Evolutionary conservation across 495 filamentous ascomycete species (phyloP).

Genomic region (Zalerion maritima): DNA sequence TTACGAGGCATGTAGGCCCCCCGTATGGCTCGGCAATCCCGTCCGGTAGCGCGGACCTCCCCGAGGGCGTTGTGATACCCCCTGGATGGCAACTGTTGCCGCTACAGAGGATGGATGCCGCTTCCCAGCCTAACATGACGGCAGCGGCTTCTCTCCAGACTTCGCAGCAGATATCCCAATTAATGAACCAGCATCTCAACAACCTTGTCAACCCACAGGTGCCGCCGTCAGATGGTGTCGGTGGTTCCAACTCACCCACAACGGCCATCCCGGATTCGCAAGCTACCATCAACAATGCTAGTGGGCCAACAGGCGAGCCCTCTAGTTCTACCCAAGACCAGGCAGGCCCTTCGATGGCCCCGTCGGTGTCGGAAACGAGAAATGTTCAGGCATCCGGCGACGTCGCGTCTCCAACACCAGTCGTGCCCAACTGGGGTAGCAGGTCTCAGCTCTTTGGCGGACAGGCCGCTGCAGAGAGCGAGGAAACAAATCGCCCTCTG

Average conservation of each 20-base stretch:
- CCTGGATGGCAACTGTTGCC: slow-evolving; percentile 64
- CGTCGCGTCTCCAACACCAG: slow-evolving; percentile 24
- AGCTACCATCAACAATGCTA: slow-evolving; percentile 1
- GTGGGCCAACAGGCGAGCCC: slow-evolving; percentile 1
- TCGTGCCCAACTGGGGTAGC: slow-evolving; percentile 30
- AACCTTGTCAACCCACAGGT: slow-evolving; percentile 3
- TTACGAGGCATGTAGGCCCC: slow-evolving; percentile 28
- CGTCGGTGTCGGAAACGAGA: too few species aligned
- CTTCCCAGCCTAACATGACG: too few species aligned
- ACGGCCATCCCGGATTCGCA: neutral
- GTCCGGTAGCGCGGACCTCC: slow-evolving; percentile 52
- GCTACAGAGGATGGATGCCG: slow-evolving; percentile 41
- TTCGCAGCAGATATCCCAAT: slow-evolving; percentile 7
- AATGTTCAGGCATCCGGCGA: too few species aligned
- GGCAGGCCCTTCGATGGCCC: slow-evolving; percentile 13
- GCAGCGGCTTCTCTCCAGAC: slow-evolving; percentile 7
- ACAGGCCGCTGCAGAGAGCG: too few species aligned
- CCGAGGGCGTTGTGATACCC: slow-evolving; percentile 57
- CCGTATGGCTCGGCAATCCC: slow-evolving; percentile 34
- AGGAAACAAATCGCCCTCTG: too few species aligned
- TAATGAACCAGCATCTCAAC: slow-evolving; percentile 7
- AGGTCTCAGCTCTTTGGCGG: slow-evolving; percentile 20
- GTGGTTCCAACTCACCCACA: neutral
- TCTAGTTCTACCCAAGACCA: slow-evolving; percentile 4
- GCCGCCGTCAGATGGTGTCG: neutral